A percentile compares a stretch with the other conserved stretches of the same genome.
phyloP scores from a whole-genome alignment of 176 grass and related monocot species.

The Oryza meridionalis region DNA sequence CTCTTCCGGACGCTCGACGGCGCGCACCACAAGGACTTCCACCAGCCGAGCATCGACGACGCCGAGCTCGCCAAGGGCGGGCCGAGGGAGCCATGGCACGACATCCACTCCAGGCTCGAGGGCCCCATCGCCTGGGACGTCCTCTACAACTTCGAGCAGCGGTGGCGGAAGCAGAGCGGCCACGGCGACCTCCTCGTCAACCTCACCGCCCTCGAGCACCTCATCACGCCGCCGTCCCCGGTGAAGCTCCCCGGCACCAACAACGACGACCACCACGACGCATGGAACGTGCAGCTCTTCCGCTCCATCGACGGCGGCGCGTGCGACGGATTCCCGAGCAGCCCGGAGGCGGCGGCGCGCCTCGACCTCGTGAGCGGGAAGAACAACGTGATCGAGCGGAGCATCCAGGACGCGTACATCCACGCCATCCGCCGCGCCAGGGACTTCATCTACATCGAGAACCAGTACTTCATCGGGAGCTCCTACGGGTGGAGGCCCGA shows the following conservation, averaged over 20 bases:
- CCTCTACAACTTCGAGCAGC: constrained; percentile 87
- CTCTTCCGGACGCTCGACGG: constrained; percentile 82
- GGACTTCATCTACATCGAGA: constrained; percentile 90
- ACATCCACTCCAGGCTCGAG: constrained; percentile 79
- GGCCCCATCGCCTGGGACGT: constrained; percentile 84
- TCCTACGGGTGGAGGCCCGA: constrained; percentile 79
- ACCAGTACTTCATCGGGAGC: constrained; percentile 93
- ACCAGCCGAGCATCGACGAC: constrained; percentile 60
- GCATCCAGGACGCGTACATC: constrained; percentile 94
- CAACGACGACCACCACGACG: constrained; percentile 47
- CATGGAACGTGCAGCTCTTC: constrained; percentile 89
- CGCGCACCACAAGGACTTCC: constrained; percentile 74
- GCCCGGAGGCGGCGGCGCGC: constrained; percentile 61
- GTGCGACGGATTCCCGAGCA: constrained; percentile 67
- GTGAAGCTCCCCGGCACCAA: constrained; percentile 51
- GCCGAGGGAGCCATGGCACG: constrained; percentile 91
- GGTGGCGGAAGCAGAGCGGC: constrained; percentile 80
- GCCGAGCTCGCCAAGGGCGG: constrained; percentile 59
- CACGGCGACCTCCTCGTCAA: constrained; percentile 52
- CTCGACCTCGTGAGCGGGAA: constrained; percentile 76
- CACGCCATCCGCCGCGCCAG: constrained; percentile 81
- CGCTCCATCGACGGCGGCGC: constrained; percentile 80
- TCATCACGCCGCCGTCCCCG: constrained; percentile 71
- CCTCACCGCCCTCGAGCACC: constrained; percentile 48
- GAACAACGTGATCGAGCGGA: constrained; percentile 86